Evolutionary conservation across 2,329 filamentous ascomycete species (phyloP).

Genomic region (Curvularia sp.): DNA sequence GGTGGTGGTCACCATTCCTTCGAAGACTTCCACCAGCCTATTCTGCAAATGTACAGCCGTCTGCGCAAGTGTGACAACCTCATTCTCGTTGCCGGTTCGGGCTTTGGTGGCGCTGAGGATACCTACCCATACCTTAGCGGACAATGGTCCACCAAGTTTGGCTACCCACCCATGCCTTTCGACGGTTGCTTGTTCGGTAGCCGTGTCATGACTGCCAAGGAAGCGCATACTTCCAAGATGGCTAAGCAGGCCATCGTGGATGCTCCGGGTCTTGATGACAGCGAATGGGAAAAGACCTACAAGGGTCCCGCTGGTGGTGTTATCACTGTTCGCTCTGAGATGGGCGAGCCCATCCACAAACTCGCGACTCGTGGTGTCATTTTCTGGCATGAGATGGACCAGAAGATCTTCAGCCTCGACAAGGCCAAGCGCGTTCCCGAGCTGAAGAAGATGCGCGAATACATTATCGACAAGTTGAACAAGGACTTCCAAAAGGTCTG

Average conservation of each 20-base stretch:
- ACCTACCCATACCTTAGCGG: conserved; percentile 58
- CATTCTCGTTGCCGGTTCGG: conserved; percentile 56
- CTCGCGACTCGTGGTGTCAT: conserved; percentile 92
- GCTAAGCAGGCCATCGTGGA: conserved; percentile 56
- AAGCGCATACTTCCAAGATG: conserved; percentile 53
- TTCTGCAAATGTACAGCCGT: conserved; percentile 55
- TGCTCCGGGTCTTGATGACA: conserved; percentile 52
- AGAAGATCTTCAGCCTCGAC: conserved; percentile 95
- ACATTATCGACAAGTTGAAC: conserved; percentile 57
- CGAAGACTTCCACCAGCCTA: conserved; percentile 59
- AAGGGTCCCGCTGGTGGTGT: conserved; percentile 84
- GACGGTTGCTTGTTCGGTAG: conserved; percentile 57
- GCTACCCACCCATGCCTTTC: conserved; percentile 57
- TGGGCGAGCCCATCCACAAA: conserved; percentile 99
- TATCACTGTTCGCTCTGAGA: conserved; percentile 96
- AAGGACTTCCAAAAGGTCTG: conserved; percentile 59
- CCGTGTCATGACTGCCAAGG: conserved; percentile 58
- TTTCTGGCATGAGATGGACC: conserved; percentile 99
- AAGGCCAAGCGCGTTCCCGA: conserved; percentile 68
- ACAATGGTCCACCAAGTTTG: conserved; percentile 53
- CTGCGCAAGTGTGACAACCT: conserved; percentile 57
- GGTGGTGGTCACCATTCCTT: conserved; percentile 59
- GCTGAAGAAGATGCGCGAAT: conserved; percentile 53
- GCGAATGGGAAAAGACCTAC: conserved; percentile 57
- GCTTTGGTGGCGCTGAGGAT: conserved; percentile 57